These are phyloP conservation scores for Solanum etuberosum DNA, from an alignment of 257 asterid species.

Conservation along the genomic window DNA sequence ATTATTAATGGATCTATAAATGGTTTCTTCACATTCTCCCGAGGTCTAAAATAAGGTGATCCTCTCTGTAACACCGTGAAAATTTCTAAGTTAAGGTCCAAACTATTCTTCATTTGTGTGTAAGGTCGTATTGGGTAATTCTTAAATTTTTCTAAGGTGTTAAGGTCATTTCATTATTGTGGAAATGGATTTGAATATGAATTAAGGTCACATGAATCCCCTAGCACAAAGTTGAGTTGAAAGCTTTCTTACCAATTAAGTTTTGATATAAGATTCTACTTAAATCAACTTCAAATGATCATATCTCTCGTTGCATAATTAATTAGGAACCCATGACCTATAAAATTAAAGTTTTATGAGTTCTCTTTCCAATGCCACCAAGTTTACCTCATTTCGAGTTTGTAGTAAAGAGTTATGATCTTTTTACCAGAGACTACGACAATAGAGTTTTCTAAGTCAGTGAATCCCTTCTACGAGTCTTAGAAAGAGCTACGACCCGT, in stretches of 20 bases:
- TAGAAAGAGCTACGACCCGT: background rate
- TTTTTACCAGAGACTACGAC: too few species aligned
- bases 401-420: background rate
- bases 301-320: background rate
- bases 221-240: background rate
- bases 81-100: too few species aligned
- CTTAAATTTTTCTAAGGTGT: too few species aligned
- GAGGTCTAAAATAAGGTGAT: background rate
- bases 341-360: background rate
- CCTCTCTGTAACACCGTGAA: background rate
- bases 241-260: background rate
- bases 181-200: too few species aligned
- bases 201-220: background rate
- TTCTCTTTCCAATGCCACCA: background rate
- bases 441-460: too few species aligned
- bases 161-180: too few species aligned
- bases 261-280: background rate
- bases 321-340: too few species aligned
- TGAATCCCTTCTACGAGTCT: too few species aligned
- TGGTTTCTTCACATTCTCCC: background rate
- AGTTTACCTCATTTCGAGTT: background rate
- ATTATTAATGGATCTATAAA: background rate
- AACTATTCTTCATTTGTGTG: too few species aligned
- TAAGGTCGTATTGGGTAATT: too few species aligned
- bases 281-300: background rate